A percentile compares a stretch with the other conserved stretches of the same genome.
Conservation (phyloP, 164 flowering plant species). For the Annona cherimola region DNA sequence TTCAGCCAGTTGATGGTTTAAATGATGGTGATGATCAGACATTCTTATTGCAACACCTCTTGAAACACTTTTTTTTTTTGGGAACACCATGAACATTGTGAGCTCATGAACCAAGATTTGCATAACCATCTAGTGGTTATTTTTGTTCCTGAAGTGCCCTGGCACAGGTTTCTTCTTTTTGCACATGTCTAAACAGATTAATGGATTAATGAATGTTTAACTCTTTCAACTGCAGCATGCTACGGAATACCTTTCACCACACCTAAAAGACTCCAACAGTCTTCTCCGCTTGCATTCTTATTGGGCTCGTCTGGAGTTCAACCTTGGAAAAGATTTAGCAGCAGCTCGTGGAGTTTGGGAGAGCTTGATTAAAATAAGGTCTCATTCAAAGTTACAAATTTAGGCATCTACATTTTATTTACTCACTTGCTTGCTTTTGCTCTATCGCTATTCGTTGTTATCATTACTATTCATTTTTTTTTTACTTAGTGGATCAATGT, state of each 20-base stretch:
- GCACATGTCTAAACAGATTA: neutral
- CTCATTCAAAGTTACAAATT: constrained; percentile 2
- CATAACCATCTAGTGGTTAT: neutral
- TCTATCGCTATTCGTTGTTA: too few species aligned
- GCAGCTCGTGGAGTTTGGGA: constrained; percentile 98
- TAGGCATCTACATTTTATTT: neutral
- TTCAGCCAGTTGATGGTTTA: too few species aligned
- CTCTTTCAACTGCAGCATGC: constrained; percentile 48
- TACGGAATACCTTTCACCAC: constrained; percentile 64
- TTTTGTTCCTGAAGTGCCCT: neutral
- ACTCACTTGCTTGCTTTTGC: neutral
- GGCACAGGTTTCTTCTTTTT: neutral
- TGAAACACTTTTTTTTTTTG: too few species aligned
- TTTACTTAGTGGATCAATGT: constrained; percentile 56
- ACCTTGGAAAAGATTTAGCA: constrained; percentile 54
- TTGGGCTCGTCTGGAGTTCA: constrained; percentile 82
- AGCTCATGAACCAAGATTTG: neutral
- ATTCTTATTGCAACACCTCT: too few species aligned
- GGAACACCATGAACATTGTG: too few species aligned
- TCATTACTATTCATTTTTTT: neutral
- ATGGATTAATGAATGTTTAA: neutral
- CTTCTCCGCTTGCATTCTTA: constrained; percentile 63
- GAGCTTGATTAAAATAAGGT: constrained; percentile 80
- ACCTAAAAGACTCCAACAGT: constrained; percentile 50
- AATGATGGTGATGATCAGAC: too few species aligned